Evolutionary conservation across 75 land plant species (phyloP).

Genomic region (Picea glauca): DNA sequence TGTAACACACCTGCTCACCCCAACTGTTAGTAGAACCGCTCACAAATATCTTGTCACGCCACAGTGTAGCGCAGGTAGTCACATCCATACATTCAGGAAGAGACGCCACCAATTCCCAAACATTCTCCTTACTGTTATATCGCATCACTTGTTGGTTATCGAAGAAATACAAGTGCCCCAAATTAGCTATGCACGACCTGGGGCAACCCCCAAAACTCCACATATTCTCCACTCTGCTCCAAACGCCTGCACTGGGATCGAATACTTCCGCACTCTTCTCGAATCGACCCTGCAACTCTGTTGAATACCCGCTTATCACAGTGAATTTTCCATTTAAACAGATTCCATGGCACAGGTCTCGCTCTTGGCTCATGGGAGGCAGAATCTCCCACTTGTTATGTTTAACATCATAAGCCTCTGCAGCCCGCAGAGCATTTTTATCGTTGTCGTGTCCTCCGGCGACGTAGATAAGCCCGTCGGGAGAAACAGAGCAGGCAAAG

Average conservation of each 20-base stretch:
- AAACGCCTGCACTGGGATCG: slow-evolving; percentile 3
- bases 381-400: slow-evolving; percentile 24
- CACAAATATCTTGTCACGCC: slow-evolving; percentile 11
- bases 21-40: not conserved
- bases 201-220: slow-evolving; percentile 14
- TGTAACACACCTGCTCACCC: not conserved
- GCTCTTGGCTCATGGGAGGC: slow-evolving; percentile 25
- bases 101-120: slow-evolving; percentile 13
- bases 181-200: not conserved
- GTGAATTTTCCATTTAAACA: slow-evolving; percentile 12
- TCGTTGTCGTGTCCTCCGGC: slow-evolving; percentile 42
- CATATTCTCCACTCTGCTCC: slow-evolving; percentile 18
- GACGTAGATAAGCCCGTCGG: slow-evolving; percentile 12
- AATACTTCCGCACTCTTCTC: slow-evolving; percentile 17
- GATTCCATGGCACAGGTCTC: slow-evolving; percentile 31
- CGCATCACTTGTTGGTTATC: slow-evolving; percentile 5
- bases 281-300: slow-evolving; percentile 26
- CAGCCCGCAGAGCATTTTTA: slow-evolving; percentile 27
- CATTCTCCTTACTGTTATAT: not conserved
- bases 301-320: slow-evolving; percentile 32
- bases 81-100: not conserved
- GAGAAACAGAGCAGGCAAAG: slow-evolving; percentile 24
- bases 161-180: not conserved
- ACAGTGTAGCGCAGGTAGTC: not conserved
- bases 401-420: slow-evolving; percentile 21